Evolutionary conservation across 106 monocot species (phyloP), one percentile per base, ranked within the genome.

Genomic region (Allium sativum): DNA sequence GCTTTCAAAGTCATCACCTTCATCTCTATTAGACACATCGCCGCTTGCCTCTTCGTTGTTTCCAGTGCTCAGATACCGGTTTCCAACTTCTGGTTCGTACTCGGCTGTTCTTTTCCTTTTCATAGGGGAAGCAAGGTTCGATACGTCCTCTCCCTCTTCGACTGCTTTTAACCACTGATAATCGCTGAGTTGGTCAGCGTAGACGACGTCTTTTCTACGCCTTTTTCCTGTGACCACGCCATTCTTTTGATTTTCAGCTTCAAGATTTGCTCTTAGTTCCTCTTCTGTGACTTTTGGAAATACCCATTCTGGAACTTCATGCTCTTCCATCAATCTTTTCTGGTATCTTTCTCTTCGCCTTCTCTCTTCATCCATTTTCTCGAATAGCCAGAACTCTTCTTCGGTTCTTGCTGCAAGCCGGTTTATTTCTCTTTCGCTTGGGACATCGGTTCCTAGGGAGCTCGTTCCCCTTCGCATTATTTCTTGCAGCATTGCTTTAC

Each of bases 341-440:
- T 78, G 73, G 71, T 88, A 93, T 58, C 79, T 79, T 53, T 95
- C 95, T 65, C 81, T 84, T 52, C 78, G 78, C 18, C 90, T 68
- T 46, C 95, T 78, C 42, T 90, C 95, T 72, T 95, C 95, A 67
- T 95, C 90, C 95, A 95, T 95, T 66, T 90, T 83, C 59, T 90
- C 90, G 67, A 95, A 95, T 52, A 95, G 57, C 90, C 95, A 87
- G 61, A 82, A 95, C 62, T 96, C 95, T 43, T 96, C 79, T 14
- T 96, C 95, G 42, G 52, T 73, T 18, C 95, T 75, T 15, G 90
- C 90, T 17, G 95, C 87, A 48, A 96, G 82, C 19, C 95, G 83
- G 56, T 96, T 96, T 77, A 90, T 96, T 68, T 96, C 95, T 62
- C 90, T 73, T 68, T 96, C 95, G 55, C 90, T 96, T 1, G 95